Evolutionary conservation across 2,329 filamentous ascomycete genomes (phyloP), one percentile per base, ranked within the genome.

Genomic region (Microcyclosporella mali): DNA sequence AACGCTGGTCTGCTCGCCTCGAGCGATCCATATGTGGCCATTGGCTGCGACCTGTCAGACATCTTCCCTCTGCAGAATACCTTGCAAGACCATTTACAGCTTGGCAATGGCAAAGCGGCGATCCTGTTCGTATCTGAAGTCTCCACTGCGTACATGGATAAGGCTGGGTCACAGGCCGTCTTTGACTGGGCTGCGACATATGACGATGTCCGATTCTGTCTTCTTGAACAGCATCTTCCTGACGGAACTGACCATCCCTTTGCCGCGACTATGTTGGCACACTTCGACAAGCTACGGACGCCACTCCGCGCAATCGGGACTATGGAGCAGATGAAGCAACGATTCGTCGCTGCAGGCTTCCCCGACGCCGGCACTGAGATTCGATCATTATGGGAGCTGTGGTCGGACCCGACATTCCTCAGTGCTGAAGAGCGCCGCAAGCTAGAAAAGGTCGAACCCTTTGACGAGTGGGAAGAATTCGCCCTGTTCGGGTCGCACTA

Each of bases 401-500:
- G 89, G 89, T 79, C 75, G 9, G 79, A 85, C 51, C 70, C 79
- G 11, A 59, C 68, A 2, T 89, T 89, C 61, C 66, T 94, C 15
- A 71, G 70, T 4, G 58, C 73, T 1, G 65, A 72, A 1, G 74
- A 86, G 48, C 76, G 86, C 50, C 68, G 61, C 28, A 67, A 67
- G 9, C 66, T 95, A 11, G 83, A 95, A 54, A 59, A 68, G 1
- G 65, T 88, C 12, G 90, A 95, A 58, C 80, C 84, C 1, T 95
- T 97, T 59, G 90, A 97, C 62, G 89, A 95, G 65, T 95, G 88
- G 88, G 90, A 97, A 64, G 90, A 95, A 57, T 88, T 95, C 59
- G 81, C 84, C 2, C 70, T 95, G 1, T 95, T 94, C 62, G 80
- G 78, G 2, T 81, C 81, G 27, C 89, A 95, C 64, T 94, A 95